These are phyloP conservation scores for Lentinula sp. DNA, from an alignment of 768 basidiomycete species.

Conservation along the genomic window DNA sequence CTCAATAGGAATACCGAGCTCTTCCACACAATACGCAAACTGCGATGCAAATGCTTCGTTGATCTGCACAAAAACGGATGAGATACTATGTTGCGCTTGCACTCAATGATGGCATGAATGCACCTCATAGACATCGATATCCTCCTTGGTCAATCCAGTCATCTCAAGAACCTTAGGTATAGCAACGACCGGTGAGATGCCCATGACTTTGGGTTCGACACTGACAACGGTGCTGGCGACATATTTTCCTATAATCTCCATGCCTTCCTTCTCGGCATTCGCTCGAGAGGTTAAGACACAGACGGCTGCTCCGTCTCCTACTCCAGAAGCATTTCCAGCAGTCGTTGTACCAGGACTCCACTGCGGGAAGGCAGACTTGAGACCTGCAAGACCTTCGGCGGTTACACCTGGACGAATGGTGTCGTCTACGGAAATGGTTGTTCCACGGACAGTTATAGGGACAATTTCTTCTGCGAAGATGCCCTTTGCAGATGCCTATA, in stretches of 20 bases:
- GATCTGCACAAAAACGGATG: conserved; percentile 37
- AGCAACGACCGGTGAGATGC: conserved; percentile 66
- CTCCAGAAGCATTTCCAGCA: conserved; percentile 81
- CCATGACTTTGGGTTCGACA: conserved; percentile 76
- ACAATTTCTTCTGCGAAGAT: conserved; percentile 86
- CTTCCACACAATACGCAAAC: conserved; percentile 87
- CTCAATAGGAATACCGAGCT: conserved; percentile 66
- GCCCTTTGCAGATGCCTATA: conserved; percentile 59
- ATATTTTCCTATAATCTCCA: conserved; percentile 81
- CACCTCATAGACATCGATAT: conserved; percentile 75
- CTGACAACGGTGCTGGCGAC: conserved; percentile 75
- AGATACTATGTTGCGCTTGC: neutral
- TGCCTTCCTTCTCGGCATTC: conserved; percentile 67
- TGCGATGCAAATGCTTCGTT: conserved; percentile 93
- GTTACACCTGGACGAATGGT: conserved; percentile 86
- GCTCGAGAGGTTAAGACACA: conserved; percentile 78
- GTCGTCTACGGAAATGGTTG: conserved; percentile 68
- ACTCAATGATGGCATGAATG: conserved; percentile 2
- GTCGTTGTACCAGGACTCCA: conserved; percentile 71
- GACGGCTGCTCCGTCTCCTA: conserved; percentile 91
- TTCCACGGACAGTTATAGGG: conserved; percentile 71
- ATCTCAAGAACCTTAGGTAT: conserved; percentile 63
- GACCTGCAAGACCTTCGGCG: conserved; percentile 60
- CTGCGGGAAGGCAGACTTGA: conserved; percentile 85
- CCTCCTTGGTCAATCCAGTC: conserved; percentile 59